These are phyloP conservation scores for Penicillium cosmopolitanum DNA, from an alignment of 495 filamentous ascomycete species.

Conservation along the genomic window DNA sequence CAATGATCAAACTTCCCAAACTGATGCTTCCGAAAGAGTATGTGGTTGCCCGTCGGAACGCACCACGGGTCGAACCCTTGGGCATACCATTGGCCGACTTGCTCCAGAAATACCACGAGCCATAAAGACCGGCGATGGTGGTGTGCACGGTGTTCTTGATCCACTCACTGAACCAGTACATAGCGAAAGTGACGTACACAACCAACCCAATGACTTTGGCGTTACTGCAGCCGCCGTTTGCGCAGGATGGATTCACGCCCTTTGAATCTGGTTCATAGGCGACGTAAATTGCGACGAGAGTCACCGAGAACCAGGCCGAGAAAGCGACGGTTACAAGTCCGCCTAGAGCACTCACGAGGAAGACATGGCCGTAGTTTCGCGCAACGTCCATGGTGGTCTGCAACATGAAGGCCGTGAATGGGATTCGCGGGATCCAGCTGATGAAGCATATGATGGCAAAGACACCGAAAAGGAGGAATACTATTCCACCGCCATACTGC, in stretches of 20 bases:
- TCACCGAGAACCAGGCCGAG: slow-evolving; percentile 66
- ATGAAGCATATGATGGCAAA: slow-evolving; percentile 81
- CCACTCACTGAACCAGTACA: slow-evolving; percentile 91
- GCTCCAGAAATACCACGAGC: slow-evolving; percentile 86
- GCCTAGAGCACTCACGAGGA: slow-evolving; percentile 79
- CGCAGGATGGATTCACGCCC: slow-evolving; percentile 65
- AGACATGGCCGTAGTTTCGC: slow-evolving; percentile 81
- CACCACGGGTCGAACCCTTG: slow-evolving; percentile 72
- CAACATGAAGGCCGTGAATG: slow-evolving; percentile 88
- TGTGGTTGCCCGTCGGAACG: slow-evolving; percentile 73
- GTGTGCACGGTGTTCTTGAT: slow-evolving; percentile 91
- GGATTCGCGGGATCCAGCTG: slow-evolving; percentile 85
- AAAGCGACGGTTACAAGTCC: slow-evolving; percentile 75
- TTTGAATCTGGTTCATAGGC: slow-evolving; percentile 67
- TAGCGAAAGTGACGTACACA: slow-evolving; percentile 85
- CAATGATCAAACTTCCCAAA: slow-evolving; percentile 81
- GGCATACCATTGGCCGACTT: slow-evolving; percentile 67
- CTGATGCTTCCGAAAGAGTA: slow-evolving; percentile 92
- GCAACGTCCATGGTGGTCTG: slow-evolving; percentile 86
- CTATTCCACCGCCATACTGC: slow-evolving; percentile 81
- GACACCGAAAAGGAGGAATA: slow-evolving; percentile 79
- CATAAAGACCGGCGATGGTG: slow-evolving; percentile 85
- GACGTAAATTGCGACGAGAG: slow-evolving; percentile 69
- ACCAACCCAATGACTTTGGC: slow-evolving; percentile 82
- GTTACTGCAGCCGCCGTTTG: slow-evolving; percentile 68